Conservation (phyloP, 2,329 filamentous ascomycete genomes). For the Iodosphaeria phyllophila region DNA sequence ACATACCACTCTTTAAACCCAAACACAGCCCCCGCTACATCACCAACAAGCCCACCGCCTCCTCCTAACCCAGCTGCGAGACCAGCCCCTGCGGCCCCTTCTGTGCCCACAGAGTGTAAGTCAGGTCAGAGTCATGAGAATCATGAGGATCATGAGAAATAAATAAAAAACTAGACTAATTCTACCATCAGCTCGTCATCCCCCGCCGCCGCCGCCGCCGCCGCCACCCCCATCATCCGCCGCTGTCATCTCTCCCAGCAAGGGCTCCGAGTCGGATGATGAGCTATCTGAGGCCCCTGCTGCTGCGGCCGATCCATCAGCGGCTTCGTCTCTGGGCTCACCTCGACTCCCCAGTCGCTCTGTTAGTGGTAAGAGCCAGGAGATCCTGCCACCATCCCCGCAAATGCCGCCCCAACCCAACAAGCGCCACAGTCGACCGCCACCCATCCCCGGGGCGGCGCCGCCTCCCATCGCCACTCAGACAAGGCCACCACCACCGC, state of each 20-base stretch:
- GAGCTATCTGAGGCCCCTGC: conserved; percentile 43
- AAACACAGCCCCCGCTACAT: no score
- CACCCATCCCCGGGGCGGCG: conserved; percentile 39
- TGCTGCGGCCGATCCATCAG: conserved; percentile 23
- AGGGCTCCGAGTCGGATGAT: conserved; percentile 77
- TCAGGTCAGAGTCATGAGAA: no score
- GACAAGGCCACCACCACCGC: conserved; percentile 43
- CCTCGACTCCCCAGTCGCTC: conserved; percentile 26
- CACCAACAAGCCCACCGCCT: no score
- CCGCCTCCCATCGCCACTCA: conserved; percentile 26
- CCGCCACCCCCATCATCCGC: conserved; percentile 33
- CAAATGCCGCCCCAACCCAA: conserved; percentile 17
- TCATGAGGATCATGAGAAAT: no score
- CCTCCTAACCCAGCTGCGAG: conserved; percentile 27
- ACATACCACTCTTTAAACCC: no score
- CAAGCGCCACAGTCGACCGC: conserved; percentile 37
- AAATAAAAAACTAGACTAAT: no score
- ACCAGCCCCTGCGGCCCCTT: conserved; percentile 34
- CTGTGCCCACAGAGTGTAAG: conserved; percentile 43
- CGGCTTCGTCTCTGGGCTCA: conserved; percentile 21
- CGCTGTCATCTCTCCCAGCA: conserved; percentile 43
- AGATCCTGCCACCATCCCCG: conserved; percentile 19
- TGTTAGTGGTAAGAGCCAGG: conserved; percentile 10
- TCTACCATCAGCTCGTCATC: conserved; percentile 41
- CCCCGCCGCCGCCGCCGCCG: conserved; percentile 2